phyloP scores from a whole-genome alignment of 1,284 basidiomycete genomes.

The Fomes fomentarius region DNA sequence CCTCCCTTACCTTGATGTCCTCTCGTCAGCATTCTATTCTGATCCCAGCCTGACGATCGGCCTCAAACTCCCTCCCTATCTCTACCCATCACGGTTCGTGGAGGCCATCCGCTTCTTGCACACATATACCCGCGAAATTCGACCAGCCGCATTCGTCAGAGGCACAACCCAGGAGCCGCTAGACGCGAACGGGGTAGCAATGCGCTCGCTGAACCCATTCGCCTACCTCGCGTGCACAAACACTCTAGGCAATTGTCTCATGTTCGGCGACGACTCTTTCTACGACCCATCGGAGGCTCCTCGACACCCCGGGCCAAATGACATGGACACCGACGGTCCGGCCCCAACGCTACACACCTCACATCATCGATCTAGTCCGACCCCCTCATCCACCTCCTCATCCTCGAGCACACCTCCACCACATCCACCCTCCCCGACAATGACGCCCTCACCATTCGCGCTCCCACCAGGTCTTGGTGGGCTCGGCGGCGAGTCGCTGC shows the following conservation, averaged over 20 bases:
- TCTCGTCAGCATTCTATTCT: slow-evolving; percentile 48
- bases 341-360: background rate
- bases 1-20: slow-evolving; percentile 51
- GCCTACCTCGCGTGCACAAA: slow-evolving; percentile 70
- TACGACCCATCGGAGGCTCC: slow-evolving; percentile 1
- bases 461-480: slow-evolving; percentile 69
- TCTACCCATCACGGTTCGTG: slow-evolving; percentile 62
- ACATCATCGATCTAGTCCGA: slow-evolving; percentile 6
- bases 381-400: slow-evolving; percentile 10
- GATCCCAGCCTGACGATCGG: slow-evolving; percentile 69
- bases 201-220: slow-evolving; percentile 40
- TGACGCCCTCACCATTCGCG: slow-evolving; percentile 42
- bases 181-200: slow-evolving; percentile 37
- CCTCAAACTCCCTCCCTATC: slow-evolving; percentile 81
- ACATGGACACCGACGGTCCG: slow-evolving; percentile 17
- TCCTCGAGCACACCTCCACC: slow-evolving; percentile 13
- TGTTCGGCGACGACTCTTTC: slow-evolving; percentile 59
- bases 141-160: slow-evolving; percentile 25
- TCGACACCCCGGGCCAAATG: background rate
- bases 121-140: slow-evolving; percentile 34
- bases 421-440: slow-evolving; percentile 8
- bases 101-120: slow-evolving; percentile 51
- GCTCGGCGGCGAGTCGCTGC: slow-evolving; percentile 75
- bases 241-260: slow-evolving; percentile 70
- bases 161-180: slow-evolving; percentile 13